These are phyloP conservation scores for Plantago ovata DNA, from an alignment of 257 asterid species.

Conservation along the genomic window DNA sequence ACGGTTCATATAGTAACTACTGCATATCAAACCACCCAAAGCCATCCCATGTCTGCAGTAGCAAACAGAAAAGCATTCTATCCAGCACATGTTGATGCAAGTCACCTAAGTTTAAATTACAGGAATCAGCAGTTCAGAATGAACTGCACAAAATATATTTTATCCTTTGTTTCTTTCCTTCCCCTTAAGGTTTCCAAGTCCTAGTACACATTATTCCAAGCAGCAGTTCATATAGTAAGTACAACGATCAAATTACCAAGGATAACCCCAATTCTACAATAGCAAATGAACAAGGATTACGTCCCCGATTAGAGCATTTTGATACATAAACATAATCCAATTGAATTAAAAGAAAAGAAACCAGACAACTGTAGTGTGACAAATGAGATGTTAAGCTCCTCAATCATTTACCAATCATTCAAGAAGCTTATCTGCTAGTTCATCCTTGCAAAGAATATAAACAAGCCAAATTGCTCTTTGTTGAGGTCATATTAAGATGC, in stretches of 20 bases:
- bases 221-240: constrained; percentile 5
- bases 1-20: no score
- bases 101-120: no score
- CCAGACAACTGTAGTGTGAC: background rate
- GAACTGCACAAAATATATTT: background rate
- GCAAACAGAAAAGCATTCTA: no score
- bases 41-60: no score
- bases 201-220: constrained; percentile 7
- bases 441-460: constrained; percentile 6
- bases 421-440: background rate
- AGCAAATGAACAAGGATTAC: background rate
- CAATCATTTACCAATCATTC: no score
- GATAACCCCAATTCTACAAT: background rate
- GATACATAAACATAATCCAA: background rate
- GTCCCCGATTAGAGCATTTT: background rate
- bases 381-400: constrained; percentile 7
- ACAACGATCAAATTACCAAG: no score
- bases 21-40: no score
- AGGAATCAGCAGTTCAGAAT: background rate
- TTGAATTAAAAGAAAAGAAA: background rate
- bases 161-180: no score
- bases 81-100: no score
- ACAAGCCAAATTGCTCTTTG: no score
- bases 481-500: background rate
- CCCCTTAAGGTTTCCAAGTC: no score